Evolutionary conservation across 1,139 yeast genomes (phyloP), one percentile per base, ranked within the genome.

Genomic region (Saccharomyces hybrid): DNA sequence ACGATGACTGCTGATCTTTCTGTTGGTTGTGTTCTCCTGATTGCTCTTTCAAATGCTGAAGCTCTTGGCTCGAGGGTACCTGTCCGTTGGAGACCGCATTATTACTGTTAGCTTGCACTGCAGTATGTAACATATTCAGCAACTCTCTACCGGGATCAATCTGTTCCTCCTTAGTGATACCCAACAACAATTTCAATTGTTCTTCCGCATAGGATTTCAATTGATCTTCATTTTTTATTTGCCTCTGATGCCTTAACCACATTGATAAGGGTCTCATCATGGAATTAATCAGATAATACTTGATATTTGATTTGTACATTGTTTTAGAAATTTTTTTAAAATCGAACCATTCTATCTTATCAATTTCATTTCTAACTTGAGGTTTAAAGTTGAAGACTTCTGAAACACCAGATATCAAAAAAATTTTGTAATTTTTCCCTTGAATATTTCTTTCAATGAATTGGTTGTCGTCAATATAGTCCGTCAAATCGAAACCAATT

Each of bases 341-440:
- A 58, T 78, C 79, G 57, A 75, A 78, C 91, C 91, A 85, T 63
- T 79, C 78, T 52, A 85, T 83, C 56, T 78, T 79, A 34, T 83
- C 80, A 61, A 95, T 93, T 71, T 95, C 99, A 68, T 88, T 88
- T 64, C 96, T 80, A 1, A 89, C 96, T 57, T 80, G 76, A 1
- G 99, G 97, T 59, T 77, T 81, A 65, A 93, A 95, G 34, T 72
- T 71, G 48, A 81, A 81, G 60, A 82, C 83, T 61, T 87, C 93
- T 0, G 97, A 93, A 0, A 95, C 87, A 55, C 86, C 87, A 50
- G 80, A 80, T 26, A 88, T 83, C 57, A 93, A 74, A 67, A 81
- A 95, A 32, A 95, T 87, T 65, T 90, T 86, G 70, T 88, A 88
- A 70, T 88, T 89, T 70, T 93, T 93, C 11, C 95, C 96, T 52